Evolutionary conservation across 192 early-diverging fungal genomes (phyloP).

Genomic region (Obelidium mucronatum): DNA sequence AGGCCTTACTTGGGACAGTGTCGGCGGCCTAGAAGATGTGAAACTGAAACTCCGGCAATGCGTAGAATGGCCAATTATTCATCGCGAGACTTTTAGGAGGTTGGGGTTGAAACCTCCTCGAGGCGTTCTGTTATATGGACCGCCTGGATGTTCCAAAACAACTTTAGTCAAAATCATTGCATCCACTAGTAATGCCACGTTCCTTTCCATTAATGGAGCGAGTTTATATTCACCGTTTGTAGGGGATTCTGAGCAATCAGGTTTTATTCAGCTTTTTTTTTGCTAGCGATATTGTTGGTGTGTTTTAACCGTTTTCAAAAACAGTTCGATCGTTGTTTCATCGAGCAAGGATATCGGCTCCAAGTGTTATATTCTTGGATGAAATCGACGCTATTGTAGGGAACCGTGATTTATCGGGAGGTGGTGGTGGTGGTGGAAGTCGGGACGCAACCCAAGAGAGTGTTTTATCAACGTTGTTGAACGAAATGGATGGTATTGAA

Average conservation of each 20-base stretch:
- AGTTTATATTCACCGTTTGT: conserved; percentile 81
- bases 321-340: conserved; percentile 80
- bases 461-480: conserved; percentile 83
- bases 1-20: conserved; percentile 76
- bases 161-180: conserved; percentile 91
- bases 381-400: conserved; percentile 98
- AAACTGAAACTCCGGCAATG: conserved; percentile 84
- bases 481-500: conserved; percentile 99
- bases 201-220: conserved; percentile 81
- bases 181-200: conserved; percentile 75
- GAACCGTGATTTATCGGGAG: conserved; percentile 65
- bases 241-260: conserved; percentile 83
- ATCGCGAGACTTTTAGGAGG: conserved; percentile 69
- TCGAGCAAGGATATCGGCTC: conserved; percentile 77
- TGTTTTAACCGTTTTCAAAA: conserved; percentile 24
- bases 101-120: conserved; percentile 83
- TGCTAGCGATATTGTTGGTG: conserved; percentile 9
- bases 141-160: conserved; percentile 98
- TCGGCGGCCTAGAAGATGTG: conserved; percentile 86
- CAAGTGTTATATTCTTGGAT: conserved; percentile 94
- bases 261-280: no score
- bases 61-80: conserved; percentile 87
- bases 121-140: conserved; percentile 95
- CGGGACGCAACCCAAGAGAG: conserved; percentile 85
- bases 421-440: conserved; percentile 53